Percentiles rank a stretch among this genome's conserved stretches.
phyloP scores from a whole-genome alignment of 78 protist genomes.

The Acrasis kona region DNA sequence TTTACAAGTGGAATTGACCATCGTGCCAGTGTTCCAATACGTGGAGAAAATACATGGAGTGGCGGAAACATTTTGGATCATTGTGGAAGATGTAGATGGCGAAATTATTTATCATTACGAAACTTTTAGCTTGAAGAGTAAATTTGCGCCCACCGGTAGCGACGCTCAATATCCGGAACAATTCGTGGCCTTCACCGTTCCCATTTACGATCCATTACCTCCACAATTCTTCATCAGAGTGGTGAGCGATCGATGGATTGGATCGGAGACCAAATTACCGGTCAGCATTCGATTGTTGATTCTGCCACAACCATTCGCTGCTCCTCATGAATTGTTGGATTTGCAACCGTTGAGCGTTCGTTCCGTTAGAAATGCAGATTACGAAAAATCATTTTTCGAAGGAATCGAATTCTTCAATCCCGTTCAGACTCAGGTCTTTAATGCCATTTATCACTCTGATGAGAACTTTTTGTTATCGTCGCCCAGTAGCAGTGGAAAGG shows the following conservation, averaged over 20 bases:
- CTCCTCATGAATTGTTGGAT: conserved; percentile 2
- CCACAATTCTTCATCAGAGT: conserved; percentile 92
- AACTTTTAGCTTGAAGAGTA: conserved; percentile 53
- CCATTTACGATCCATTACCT: conserved; percentile 89
- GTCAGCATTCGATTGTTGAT: conserved; percentile 86
- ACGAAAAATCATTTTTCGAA: conserved; percentile 30
- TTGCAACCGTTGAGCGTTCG: not conserved
- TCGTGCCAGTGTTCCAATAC: conserved; percentile 88
- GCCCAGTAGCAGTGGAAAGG: conserved; percentile 78
- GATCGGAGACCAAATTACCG: conserved; percentile 71
- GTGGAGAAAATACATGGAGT: conserved; percentile 73
- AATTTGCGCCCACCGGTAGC: conserved; percentile 52
- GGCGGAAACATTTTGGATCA: conserved; percentile 73
- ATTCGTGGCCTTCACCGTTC: conserved; percentile 75
- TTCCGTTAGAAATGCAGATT: not conserved
- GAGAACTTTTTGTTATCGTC: conserved; percentile 93
- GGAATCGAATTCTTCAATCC: conserved; percentile 90
- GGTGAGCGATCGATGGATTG: conserved; percentile 86
- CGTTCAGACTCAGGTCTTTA: conserved; percentile 94
- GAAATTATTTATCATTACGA: conserved; percentile 91
- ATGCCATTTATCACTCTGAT: conserved; percentile 86
- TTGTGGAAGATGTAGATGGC: conserved; percentile 91
- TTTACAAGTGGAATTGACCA: conserved; percentile 63
- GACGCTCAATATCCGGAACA: no score
- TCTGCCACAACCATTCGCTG: conserved; percentile 61